Evolutionary conservation across 2,329 filamentous ascomycete genomes (phyloP), one percentile per base, ranked within the genome.

Genomic region (Diaporthe velutina): DNA sequence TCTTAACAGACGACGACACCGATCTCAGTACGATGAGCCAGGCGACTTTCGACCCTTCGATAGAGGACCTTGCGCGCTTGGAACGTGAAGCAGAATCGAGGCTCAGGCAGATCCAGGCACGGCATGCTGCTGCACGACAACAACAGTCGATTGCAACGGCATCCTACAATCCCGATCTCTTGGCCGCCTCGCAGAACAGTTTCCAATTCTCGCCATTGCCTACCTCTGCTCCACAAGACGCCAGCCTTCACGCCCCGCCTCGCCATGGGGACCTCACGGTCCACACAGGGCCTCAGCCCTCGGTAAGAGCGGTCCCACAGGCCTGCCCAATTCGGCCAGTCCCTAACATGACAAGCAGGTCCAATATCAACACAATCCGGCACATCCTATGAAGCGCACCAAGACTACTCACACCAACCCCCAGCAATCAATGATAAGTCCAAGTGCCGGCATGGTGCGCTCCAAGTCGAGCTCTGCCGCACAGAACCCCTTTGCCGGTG

Each of bases 371-470:
- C 66, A 74, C 13, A 70, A 68, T 48, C 28, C 66, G 22, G 33
- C 70, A 40, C 70, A 61, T 45, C 80, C 78, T 42, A 81, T 82
- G 80, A 81, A 82, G 74, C 77, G 80, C 19, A 78, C 80, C 28
- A 81, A 81, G 74, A 82, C 80, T 5, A 77, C 76, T 13, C 80
- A 81, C 73, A 40, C 58, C 12, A 52, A 52, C 1, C 82, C 82
- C 40, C 83, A 83, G 66, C 81, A 84, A 73, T 67, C 72, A 19
- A 67, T 71, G 54, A 55, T 42, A 38, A 45, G 55, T 10, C 78
- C 80, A 12, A 80, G 83, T 1, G 81, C 83, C 40, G 80, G 81
- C 76, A 89, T 88, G 87, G 82, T 83, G 78, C 86, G 87, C 73
- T 84, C 82, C 71, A 80, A 81, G 19, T 88, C 87, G 77, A 81